These are phyloP conservation scores for Trametes coccinea DNA, from an alignment of 768 basidiomycete genomes.

Conservation along the genomic window DNA sequence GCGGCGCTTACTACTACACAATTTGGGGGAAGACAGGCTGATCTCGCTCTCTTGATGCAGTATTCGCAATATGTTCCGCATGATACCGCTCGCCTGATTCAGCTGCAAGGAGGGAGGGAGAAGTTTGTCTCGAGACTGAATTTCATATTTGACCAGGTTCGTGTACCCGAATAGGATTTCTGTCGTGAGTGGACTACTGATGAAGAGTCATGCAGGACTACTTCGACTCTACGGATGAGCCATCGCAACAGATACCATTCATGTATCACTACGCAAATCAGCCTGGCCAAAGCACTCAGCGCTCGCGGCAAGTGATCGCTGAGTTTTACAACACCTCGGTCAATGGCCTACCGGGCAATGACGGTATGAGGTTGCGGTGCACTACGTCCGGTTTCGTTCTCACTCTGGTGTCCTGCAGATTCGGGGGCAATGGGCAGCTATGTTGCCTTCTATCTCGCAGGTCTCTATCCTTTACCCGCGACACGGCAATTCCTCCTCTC, in stretches of 20 bases:
- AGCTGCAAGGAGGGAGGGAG: slow-evolving; percentile 58
- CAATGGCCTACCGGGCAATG: slow-evolving; percentile 64
- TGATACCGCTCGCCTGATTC: slow-evolving; percentile 60
- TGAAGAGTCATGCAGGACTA: slow-evolving; percentile 38
- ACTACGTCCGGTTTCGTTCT: neutral
- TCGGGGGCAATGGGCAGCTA: slow-evolving; percentile 66
- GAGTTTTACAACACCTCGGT: slow-evolving; percentile 56
- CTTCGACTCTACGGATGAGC: slow-evolving; percentile 64
- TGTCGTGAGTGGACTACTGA: neutral
- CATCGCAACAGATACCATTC: slow-evolving; percentile 66
- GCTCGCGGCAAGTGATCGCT: slow-evolving; percentile 54
- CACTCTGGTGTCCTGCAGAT: neutral
- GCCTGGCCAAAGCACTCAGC: slow-evolving; percentile 58
- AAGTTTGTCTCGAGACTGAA: slow-evolving; percentile 55
- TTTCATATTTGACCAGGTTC: slow-evolving; percentile 56
- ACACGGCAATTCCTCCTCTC: slow-evolving; percentile 59
- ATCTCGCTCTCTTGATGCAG: neutral
- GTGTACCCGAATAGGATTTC: too few species aligned
- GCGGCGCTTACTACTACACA: neutral
- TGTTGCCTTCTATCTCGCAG: slow-evolving; percentile 56
- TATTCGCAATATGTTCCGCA: slow-evolving; percentile 57
- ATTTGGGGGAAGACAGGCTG: neutral
- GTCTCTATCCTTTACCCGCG: slow-evolving; percentile 63
- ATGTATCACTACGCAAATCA: slow-evolving; percentile 70
- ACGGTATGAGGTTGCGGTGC: slow-evolving; percentile 40